Evolutionary conservation across 2,329 filamentous ascomycete genomes (phyloP), one percentile per base, ranked within the genome.

Genomic region (Epichloe gansuensis): DNA sequence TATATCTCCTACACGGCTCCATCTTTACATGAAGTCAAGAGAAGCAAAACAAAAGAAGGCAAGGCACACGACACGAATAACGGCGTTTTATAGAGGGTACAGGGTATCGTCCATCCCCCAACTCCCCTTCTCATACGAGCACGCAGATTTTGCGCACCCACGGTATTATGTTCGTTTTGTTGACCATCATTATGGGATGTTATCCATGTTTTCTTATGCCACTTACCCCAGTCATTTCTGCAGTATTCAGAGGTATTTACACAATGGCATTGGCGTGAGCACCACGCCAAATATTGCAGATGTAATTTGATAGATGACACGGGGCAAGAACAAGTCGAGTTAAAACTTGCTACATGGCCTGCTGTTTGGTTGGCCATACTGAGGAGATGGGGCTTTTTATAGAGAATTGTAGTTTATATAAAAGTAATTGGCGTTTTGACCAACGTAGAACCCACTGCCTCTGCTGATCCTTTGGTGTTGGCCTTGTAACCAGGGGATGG

Each of bases 31-130:
- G 39, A 51, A 51, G 44, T 28, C n/a, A 21, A 43, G 17, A 12
- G 13, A 34, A 34, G 12, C 38, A n/a, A 25, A 35, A 41, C 9
- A 44, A 8, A 28, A 43, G 41, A 49, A 53, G 52, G 47, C 4
- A 50, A 52, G 53, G 53, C 53, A 57, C 54, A 58, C 50, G 56
- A 57, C 55, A 61, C 58, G 56, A 38, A 21, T 51, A 54, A 57
- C 54, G 62, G 63, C 63, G 63, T 65, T 65, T 63, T 60, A 59
- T 65, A 65, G 62, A 65, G 59, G 61, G 44, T 43, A 60, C 54
- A 57, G 34, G 57, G 59, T 44, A 44, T 38, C 28, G 53, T 56
- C 54, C 54, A 55, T 57, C 56, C 56, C 38, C 49, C 4, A 21
- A 21, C 41, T 46, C 41, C 21, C n/a, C 35, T 31, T 45, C 44